These are phyloP conservation scores for Leucogyrophana mollusca DNA, from an alignment of 768 basidiomycete species.

Conservation along the genomic window DNA sequence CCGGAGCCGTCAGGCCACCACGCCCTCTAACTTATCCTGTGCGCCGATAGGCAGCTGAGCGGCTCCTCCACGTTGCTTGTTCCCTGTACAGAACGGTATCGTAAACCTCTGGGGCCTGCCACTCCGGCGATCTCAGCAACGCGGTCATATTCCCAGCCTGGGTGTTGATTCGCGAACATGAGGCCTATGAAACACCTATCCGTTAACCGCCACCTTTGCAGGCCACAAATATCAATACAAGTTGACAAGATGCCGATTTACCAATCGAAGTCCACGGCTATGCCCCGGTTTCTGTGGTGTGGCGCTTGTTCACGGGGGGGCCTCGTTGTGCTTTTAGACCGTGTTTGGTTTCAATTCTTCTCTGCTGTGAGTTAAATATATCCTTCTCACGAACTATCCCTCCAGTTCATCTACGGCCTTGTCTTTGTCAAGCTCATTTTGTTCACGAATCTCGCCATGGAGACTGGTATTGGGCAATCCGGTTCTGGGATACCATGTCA, in stretches of 20 bases:
- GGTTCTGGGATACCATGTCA: neutral
- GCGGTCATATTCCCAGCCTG: too few relatives aligned
- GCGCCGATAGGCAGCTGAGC: neutral
- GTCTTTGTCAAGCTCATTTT: conserved; percentile 9
- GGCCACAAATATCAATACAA: too few relatives aligned
- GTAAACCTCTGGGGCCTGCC: too few relatives aligned
- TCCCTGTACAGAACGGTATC: too few relatives aligned
- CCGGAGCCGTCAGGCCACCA: conserved; percentile 14
- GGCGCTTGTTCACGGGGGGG: neutral
- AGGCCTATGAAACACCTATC: too few relatives aligned
- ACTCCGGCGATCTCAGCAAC: too few relatives aligned
- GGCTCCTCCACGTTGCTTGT: too few relatives aligned
- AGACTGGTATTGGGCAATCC: conserved; percentile 7
- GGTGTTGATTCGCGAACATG: too few relatives aligned
- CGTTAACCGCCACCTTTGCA: too few relatives aligned
- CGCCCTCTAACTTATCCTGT: conserved; percentile 7
- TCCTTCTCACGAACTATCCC: conserved; percentile 9
- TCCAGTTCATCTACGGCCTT: conserved; percentile 1
- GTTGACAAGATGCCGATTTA: too few relatives aligned
- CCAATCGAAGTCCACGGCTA: too few relatives aligned
- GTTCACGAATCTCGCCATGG: conserved; percentile 16
- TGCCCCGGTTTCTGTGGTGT: too few relatives aligned
- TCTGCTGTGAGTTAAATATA: conserved; percentile 8
- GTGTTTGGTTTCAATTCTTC: conserved; percentile 8
- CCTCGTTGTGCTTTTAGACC: conserved; percentile 13